Evolutionary conservation across 2,329 filamentous ascomycete species (phyloP).

Genomic region (Boeremia exigua): DNA sequence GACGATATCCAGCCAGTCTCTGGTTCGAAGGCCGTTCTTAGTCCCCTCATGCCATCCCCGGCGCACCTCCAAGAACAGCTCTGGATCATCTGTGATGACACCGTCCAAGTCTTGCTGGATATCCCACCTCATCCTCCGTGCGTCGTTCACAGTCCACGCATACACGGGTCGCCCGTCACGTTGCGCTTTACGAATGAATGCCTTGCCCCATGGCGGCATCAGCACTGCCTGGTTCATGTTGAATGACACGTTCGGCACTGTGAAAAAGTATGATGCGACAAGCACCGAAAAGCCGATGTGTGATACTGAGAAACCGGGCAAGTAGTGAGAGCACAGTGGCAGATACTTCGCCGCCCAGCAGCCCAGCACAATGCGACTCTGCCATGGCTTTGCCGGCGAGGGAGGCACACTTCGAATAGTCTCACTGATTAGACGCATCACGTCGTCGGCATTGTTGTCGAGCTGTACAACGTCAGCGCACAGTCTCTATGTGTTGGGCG

Average conservation of each 20-base stretch:
- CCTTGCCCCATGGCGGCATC: constrained; percentile 68
- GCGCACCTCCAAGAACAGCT: constrained; percentile 66
- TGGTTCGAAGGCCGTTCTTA: constrained; percentile 36
- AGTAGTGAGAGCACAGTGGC: constrained; percentile 64
- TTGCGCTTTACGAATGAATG: constrained; percentile 69
- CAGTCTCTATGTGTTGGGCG: not conserved
- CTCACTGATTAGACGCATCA: constrained; percentile 73
- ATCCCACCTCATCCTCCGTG: constrained; percentile 80
- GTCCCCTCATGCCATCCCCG: constrained; percentile 49
- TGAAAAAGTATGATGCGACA: constrained; percentile 75
- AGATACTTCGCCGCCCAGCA: constrained; percentile 82
- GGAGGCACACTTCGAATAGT: constrained; percentile 63
- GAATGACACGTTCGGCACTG: constrained; percentile 72
- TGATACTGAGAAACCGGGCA: constrained; percentile 69
- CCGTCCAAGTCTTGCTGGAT: constrained; percentile 73
- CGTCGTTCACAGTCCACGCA: constrained; percentile 87
- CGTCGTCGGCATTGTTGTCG: constrained; percentile 71
- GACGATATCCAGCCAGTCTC: constrained; percentile 40
- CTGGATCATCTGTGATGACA: constrained; percentile 84
- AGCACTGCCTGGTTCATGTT: constrained; percentile 76
- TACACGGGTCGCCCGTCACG: constrained; percentile 66
- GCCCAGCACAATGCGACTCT: constrained; percentile 75
- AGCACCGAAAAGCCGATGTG: constrained; percentile 71
- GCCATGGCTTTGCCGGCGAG: constrained; percentile 65
- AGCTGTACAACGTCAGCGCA: constrained; percentile 53